Evolutionary conservation across 106 monocot species (phyloP), one percentile per base, ranked within the genome.

Genomic region (Allium fistulosum): DNA sequence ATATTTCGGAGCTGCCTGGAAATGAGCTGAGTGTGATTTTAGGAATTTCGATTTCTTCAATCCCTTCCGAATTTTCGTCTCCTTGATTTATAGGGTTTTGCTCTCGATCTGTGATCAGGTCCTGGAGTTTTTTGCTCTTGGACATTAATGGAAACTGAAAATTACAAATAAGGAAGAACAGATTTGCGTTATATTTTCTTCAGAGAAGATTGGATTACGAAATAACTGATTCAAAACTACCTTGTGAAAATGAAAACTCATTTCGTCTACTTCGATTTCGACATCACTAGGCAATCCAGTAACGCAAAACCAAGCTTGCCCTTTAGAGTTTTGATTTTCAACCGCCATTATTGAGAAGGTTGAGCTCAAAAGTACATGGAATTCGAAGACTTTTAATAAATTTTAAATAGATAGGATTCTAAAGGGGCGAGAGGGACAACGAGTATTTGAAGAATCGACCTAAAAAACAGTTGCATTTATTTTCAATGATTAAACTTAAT

Each of bases 231-330:
- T 37, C 4, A 37, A 37, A 17, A 22, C 17, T 46, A 94, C 94
- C 91, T 91, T 95, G 70, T 95, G 94, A 17, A 95, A 87, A 79
- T 95, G 91, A 79, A 88, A 95, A 67, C 63, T 75, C 87, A 88
- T 88, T 57, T 85, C 83, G 2, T 69, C 85, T 27, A 95, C 85
- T 68, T 91, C 85, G 73, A 95, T 61, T 2, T 81, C 76, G 45
- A 95, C 83, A 76, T 95, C 94, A 64, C 94, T 95, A 12, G 94
- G 80, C 69, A 91, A 77, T 57, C 94, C 94, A n/a, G 90, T 87
- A 8, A 87, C 81, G 52, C 94, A 95, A 68, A 91, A 91, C 91
- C 91, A 91, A 69, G 91, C 91, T 72, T 87, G 91, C 65, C 80
- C 81, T 74, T 76, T 79, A 69, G 75, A 66, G 15, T 28, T 58